Conservation (phyloP, 2,329 filamentous ascomycete genomes). For the Massarina eburnea region DNA sequence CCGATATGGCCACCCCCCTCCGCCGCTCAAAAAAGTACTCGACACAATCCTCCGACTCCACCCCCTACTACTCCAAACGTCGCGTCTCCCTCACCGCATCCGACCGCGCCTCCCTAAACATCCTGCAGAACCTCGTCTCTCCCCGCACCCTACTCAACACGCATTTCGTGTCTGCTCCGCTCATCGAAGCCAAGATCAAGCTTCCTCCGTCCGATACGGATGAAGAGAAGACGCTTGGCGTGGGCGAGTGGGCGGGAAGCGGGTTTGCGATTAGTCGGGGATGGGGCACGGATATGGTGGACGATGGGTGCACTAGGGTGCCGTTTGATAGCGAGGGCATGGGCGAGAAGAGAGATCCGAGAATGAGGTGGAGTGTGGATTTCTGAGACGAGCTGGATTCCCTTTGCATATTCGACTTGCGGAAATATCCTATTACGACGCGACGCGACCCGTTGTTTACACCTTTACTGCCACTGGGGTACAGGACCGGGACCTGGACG, state of each 20-base stretch:
- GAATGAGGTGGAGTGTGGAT: constrained; percentile 47
- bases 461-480: not conserved
- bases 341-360: constrained; percentile 36
- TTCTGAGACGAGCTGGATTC: too few relatives aligned
- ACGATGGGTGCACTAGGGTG: constrained; percentile 19
- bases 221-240: constrained; percentile 23
- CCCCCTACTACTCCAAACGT: constrained; percentile 21
- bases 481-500: too few relatives aligned
- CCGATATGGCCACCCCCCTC: constrained; percentile 13
- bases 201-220: constrained; percentile 35
- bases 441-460: not conserved
- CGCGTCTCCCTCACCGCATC: constrained; percentile 35
- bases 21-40: constrained; percentile 14
- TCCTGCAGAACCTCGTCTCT: constrained; percentile 43
- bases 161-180: constrained; percentile 40
- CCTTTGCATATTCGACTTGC: too few relatives aligned
- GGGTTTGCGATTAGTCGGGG: constrained; percentile 21
- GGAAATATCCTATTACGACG: not conserved
- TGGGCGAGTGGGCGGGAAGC: constrained; percentile 18
- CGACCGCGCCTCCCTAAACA: constrained; percentile 42
- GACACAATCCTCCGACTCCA: constrained; percentile 25
- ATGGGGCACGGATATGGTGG: constrained; percentile 22
- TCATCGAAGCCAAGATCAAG: constrained; percentile 41
- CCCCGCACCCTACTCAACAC: constrained; percentile 36
- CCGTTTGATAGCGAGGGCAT: constrained; percentile 40